Evolutionary conservation across 208 protist species (phyloP), one percentile per base, ranked within the genome.

Genomic region (Blastocrithidia nonstop): DNA sequence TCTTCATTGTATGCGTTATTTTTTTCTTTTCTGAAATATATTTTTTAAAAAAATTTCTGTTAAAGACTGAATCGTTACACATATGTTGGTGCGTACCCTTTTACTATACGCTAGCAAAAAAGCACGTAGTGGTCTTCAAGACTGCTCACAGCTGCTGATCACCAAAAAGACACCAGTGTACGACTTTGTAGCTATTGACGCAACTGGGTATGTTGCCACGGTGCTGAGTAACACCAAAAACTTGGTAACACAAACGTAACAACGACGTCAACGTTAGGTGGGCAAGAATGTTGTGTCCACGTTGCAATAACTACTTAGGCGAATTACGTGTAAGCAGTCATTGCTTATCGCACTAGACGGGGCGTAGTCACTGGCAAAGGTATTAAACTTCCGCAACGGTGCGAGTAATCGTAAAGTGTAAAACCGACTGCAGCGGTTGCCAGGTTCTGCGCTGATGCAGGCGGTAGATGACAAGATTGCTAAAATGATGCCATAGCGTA

Each of bases 101-200:
- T n/a, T n/a, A n/a, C n/a, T n/a, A n/a, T n/a, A n/a, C n/a, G n/a
- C n/a, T n/a, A n/a, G n/a, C n/a, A n/a, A n/a, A n/a, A n/a, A n/a
- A n/a, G n/a, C n/a, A n/a, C n/a, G n/a, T n/a, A n/a, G n/a, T n/a
- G n/a, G n/a, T n/a, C n/a, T 88, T 27, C 57, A 28, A 9, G 72
- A 83, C 39, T 54, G 54, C 21, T 73, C 65, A 31, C 63, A 75
- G 29, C 55, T 88, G 8, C 55, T 87, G 13, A 67, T 86, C 39
- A 73, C 77, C 6, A 91, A 91, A 51, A 88, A 87, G 54, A 56
- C 73, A 13, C 66, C 84, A 7, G 68, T 75, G 44, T 88, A 63
- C 57, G 82, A 91, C 47, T 88, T 86, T 32, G 69, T 91, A 20
- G 82, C 57, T 4, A 44, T 91, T 6, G 82, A 91, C 45, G 61